Conservation (phyloP, 345 rosid species). For the Geranium rotundifolium region DNA sequence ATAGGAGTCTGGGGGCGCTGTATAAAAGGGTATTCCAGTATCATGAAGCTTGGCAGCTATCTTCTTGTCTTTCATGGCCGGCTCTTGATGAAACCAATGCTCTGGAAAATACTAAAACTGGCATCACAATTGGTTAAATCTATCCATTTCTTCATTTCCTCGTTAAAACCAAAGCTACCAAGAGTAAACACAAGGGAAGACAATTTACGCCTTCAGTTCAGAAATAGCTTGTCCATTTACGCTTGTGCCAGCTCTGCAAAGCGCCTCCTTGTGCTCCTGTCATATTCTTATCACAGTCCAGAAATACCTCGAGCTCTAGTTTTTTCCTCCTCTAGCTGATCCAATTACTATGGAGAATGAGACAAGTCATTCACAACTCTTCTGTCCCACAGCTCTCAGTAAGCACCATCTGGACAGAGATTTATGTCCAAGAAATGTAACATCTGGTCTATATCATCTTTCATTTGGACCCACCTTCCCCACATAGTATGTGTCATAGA, state of each 20-base stretch:
- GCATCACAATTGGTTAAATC: constrained; percentile 1
- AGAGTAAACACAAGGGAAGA: not conserved
- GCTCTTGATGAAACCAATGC: constrained; percentile 33
- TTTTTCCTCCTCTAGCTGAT: constrained; percentile 77
- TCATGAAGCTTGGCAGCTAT: constrained; percentile 6
- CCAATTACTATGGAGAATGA: constrained; percentile 80
- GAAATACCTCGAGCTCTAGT: constrained; percentile 64
- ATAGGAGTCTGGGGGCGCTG: constrained; percentile 1
- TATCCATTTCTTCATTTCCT: constrained; percentile 10
- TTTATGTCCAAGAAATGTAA: constrained; percentile 69
- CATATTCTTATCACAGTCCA: constrained; percentile 68
- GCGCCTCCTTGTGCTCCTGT: constrained; percentile 63
- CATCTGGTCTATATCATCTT: constrained; percentile 56
- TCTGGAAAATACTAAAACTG: constrained; percentile 1
- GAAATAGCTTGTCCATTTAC: not conserved
- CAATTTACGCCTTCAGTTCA: not conserved
- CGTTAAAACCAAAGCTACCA: constrained; percentile 16
- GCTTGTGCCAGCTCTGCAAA: constrained; percentile 19
- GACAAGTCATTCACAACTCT: constrained; percentile 45
- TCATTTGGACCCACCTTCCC: constrained; percentile 61
- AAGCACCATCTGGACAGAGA: constrained; percentile 90
- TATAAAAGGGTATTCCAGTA: constrained; percentile 7
- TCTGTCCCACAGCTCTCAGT: constrained; percentile 55
- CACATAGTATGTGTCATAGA: constrained; percentile 74
- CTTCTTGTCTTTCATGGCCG: constrained; percentile 22